Conservation (phyloP, 2,329 filamentous ascomycete genomes). For the Fusarium marasasianum region DNA sequence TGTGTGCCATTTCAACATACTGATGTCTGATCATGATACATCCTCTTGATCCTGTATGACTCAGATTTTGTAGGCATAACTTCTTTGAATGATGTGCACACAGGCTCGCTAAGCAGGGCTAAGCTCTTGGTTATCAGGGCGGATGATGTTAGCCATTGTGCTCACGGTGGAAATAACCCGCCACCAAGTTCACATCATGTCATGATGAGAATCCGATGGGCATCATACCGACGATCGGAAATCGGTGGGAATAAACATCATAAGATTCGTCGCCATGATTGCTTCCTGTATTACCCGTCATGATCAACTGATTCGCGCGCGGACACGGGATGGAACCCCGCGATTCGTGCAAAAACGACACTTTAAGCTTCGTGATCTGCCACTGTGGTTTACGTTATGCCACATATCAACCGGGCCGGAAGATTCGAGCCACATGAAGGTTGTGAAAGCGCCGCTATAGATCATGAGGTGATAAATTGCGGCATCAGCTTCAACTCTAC, state of each 20-base stretch:
- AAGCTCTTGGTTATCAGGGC: neutral
- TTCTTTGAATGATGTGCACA: neutral
- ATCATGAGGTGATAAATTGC: constrained; percentile 30
- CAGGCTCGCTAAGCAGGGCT: neutral
- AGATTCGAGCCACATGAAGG: constrained; percentile 16
- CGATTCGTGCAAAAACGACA: constrained; percentile 35
- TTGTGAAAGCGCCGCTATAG: neutral
- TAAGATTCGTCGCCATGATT: neutral
- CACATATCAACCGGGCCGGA: constrained; percentile 14
- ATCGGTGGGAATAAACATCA: neutral
- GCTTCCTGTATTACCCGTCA: neutral
- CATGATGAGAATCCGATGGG: neutral
- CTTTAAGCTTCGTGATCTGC: constrained; percentile 8
- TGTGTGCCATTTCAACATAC: neutral
- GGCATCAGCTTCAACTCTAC: neutral
- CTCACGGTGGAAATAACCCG: too few relatives aligned
- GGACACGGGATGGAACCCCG: constrained; percentile 1
- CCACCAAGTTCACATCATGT: neutral
- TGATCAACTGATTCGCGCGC: neutral
- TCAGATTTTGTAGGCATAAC: neutral
- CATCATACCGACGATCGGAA: neutral
- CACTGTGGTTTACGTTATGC: neutral
- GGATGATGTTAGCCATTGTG: neutral
- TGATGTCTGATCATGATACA: neutral
- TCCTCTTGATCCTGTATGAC: neutral